Base-by-base conservation (phyloP, 163 green algal genomes). In the Chlamydomonas reinhardtii region DNA sequence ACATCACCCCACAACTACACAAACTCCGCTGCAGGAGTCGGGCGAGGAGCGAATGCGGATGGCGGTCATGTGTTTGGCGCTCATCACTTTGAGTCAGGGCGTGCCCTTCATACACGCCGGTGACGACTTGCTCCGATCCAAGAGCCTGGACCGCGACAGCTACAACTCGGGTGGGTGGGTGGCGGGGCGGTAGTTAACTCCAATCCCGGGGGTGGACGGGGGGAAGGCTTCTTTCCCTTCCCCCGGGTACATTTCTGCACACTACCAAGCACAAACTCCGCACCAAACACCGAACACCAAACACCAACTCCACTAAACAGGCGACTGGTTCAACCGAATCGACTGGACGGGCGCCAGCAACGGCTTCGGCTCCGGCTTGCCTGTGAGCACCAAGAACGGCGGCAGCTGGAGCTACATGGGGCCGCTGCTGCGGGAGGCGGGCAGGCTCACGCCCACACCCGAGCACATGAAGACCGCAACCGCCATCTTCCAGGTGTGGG, bases 111-210 rank as follows among this genome's bases (percentile, higher is more conserved):
- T 97, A 74, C 94, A 97, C 87, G 94, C 96, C 24, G 96, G 95
- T 4, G 95, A 98, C 80, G 96, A 99, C 78, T 91, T 98, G 69
- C 92, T 99, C 73, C 91, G 96, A 56, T 96, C 92, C 78, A 99
- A 99, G 89, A 95, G 84, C 79, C 88, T 99, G 27, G 96, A 99
- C 90, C 83, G 96, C 0, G 96, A 99, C 91, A 94, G 76, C 73
- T 99, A 99, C 92, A 96, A 97, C 90, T 96, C 94, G 73, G 93
- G 95, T 93, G 71, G 35, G 80, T 19, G 66, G 14, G 64, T 19
- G 24, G 61, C 5, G 24, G 56, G 56, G 56, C 56, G 56, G 56
- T 65, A 6, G 56, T 65, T 8, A 65, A 24, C 39, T n/a, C n/a
- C 39, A 48, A 48, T 48, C 5, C 39, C 39, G 62, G 35, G 62